phyloP scores from a whole-genome alignment of 2,329 filamentous ascomycete genomes.

The Akanthomyces lecanii region DNA sequence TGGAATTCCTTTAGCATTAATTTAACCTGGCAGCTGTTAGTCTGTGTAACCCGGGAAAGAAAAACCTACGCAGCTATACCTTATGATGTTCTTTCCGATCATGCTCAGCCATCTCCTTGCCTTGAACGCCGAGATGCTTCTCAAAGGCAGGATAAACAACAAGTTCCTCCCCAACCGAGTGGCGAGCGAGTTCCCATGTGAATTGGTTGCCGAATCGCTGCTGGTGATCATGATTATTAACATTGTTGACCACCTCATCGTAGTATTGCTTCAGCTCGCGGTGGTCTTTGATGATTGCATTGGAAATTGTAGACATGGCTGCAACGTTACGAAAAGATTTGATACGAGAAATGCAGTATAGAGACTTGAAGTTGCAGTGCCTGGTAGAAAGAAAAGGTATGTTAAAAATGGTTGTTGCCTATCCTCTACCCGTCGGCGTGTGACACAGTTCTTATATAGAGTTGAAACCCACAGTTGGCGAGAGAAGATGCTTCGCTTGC shows the following conservation, averaged over 20 bases:
- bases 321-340: background rate
- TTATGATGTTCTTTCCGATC: slow-evolving; percentile 45
- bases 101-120: slow-evolving; percentile 41
- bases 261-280: slow-evolving; percentile 34
- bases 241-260: slow-evolving; percentile 34
- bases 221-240: slow-evolving; percentile 34
- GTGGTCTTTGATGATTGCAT: slow-evolving; percentile 28
- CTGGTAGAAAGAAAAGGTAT: too few species aligned
- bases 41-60: background rate
- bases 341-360: too few species aligned
- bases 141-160: slow-evolving; percentile 53
- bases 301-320: slow-evolving; percentile 21
- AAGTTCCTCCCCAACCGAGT: slow-evolving; percentile 45
- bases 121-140: slow-evolving; percentile 39
- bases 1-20: slow-evolving; percentile 48
- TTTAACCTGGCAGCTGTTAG: slow-evolving; percentile 40
- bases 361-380: too few species aligned
- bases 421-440: too few species aligned
- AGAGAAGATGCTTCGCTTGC: too few species aligned
- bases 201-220: slow-evolving; percentile 44
- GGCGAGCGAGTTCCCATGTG: slow-evolving; percentile 45
- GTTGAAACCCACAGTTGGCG: too few species aligned
- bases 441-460: too few species aligned
- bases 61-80: slow-evolving; percentile 24
- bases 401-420: too few species aligned